Base-by-base conservation (phyloP, 495 filamentous ascomycete genomes). In the Aspergillus campestris region DNA sequence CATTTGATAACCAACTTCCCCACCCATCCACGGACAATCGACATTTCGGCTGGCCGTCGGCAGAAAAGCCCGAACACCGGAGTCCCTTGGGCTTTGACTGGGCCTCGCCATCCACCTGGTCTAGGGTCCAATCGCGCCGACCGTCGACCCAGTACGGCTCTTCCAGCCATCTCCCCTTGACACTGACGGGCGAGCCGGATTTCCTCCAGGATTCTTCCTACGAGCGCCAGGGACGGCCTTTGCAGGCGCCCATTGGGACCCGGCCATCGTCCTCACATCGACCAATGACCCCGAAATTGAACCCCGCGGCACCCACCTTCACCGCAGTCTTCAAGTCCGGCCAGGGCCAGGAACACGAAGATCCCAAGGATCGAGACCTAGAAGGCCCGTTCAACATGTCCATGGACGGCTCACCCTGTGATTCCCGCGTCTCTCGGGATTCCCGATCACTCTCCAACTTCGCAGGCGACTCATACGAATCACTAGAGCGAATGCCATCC, bases 21-120 rank as follows among this genome's bases (percentile, higher is more conserved):
- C 77, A 86, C 45, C 88, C 87, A 0, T 91, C 87, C 3, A 88
- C 82, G 7, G 88, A 92, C 37, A 86, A 82, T 27, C 77, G 75
- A 34, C 77, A 79, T 29, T 82, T 84, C 50, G 79, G 80, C 1
- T 82, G 82, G 80, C 75, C 75, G 3, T 69, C 72, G 7, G 61
- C 64, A 8, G 75, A 80, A 13, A 74, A 68, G 45, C 56, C 67
- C 5, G 62, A 63, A 13, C 78, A 77, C 39, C 69, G 71, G 51
- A 78, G 78, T 41, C 76, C 77, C 6, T 64, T 83, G 3, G 75
- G 71, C 1, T 68, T 74, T 15, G 71, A 77, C 40, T 84, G 82
- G 82, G 71, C 72, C 33, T 70, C 64, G 1, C 65, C 67, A 10
- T 63, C 64, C 8, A 73, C 70, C 0, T 82, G 79, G 79, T 81